Evolutionary conservation across 257 asterid species (phyloP).

Genomic region (Voacanga thouarsii): DNA sequence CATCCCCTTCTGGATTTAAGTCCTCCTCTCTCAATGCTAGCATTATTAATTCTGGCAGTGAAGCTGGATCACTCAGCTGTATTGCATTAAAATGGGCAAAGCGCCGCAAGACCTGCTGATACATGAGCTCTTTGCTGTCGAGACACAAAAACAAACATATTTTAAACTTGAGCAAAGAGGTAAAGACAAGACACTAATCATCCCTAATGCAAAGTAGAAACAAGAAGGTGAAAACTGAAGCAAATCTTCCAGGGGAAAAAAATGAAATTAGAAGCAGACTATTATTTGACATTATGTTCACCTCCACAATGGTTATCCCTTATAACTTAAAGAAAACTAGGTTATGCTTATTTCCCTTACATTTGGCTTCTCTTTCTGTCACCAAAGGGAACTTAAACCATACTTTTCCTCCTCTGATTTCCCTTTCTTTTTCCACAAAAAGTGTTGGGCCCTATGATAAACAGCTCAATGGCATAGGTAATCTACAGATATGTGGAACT

Average conservation of each 20-base stretch:
- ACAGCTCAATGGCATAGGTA: background rate
- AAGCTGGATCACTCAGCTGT: conserved; percentile 90
- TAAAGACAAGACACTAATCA: background rate
- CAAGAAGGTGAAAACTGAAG: background rate
- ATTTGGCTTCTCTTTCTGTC: background rate
- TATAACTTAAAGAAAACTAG: background rate
- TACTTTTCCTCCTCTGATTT: background rate
- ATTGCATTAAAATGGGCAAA: conserved; percentile 94
- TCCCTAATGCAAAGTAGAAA: background rate
- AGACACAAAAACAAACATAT: conserved; percentile 11
- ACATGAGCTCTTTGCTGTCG: conserved; percentile 95
- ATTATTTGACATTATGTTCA: background rate
- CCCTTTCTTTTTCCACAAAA: background rate
- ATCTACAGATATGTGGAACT: background rate
- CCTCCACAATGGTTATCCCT: background rate
- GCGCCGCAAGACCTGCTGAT: conserved; percentile 87
- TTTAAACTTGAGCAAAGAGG: background rate
- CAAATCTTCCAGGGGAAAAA: background rate
- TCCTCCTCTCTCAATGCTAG: conserved; percentile 88
- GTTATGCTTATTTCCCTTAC: background rate
- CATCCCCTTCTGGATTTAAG: conserved; percentile 52
- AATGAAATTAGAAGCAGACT: background rate
- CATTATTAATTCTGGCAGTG: conserved; percentile 61
- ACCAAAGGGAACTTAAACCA: background rate
- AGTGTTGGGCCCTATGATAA: background rate